Conservation (phyloP, 192 early-diverging fungal genomes). For the Gaertneriomyces semiglobifer region DNA sequence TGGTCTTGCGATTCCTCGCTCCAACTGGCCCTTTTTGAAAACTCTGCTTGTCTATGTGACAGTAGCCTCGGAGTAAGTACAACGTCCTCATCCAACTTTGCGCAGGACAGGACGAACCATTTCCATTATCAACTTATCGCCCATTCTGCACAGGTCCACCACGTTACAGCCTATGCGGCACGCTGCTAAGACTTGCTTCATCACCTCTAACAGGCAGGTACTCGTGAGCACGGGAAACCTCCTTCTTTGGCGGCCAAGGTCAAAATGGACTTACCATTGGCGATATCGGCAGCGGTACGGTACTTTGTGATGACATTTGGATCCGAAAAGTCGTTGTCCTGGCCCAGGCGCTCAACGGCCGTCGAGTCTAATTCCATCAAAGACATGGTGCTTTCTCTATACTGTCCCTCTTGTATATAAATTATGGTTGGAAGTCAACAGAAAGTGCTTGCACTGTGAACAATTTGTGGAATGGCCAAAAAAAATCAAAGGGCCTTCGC, state of each 20-base stretch:
- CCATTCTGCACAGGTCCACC: constrained; percentile 35
- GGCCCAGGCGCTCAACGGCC: constrained; percentile 20
- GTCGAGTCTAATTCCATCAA: constrained; percentile 17
- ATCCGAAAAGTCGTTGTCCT: constrained; percentile 66
- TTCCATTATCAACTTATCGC: constrained; percentile 37
- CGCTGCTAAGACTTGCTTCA: constrained; percentile 29
- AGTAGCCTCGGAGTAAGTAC: not conserved
- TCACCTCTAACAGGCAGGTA: constrained; percentile 21
- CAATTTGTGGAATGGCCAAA: no score
- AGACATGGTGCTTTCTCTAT: constrained; percentile 4
- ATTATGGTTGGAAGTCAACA: no score
- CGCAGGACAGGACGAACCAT: not conserved
- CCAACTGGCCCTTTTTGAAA: constrained; percentile 35
- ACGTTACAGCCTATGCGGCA: constrained; percentile 22
- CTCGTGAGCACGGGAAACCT: not conserved
- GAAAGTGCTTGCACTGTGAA: no score
- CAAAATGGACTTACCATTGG: constrained; percentile 63
- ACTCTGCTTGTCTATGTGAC: constrained; percentile 26
- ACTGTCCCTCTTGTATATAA: no score
- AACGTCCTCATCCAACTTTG: not conserved
- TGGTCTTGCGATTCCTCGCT: constrained; percentile 72
- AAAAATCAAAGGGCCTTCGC: no score
- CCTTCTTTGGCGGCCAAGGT: not conserved
- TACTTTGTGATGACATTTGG: constrained; percentile 83
- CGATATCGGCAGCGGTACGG: constrained; percentile 84